Base-by-base conservation (phyloP, 768 basidiomycete species). In the Lactarius indigo region DNA sequence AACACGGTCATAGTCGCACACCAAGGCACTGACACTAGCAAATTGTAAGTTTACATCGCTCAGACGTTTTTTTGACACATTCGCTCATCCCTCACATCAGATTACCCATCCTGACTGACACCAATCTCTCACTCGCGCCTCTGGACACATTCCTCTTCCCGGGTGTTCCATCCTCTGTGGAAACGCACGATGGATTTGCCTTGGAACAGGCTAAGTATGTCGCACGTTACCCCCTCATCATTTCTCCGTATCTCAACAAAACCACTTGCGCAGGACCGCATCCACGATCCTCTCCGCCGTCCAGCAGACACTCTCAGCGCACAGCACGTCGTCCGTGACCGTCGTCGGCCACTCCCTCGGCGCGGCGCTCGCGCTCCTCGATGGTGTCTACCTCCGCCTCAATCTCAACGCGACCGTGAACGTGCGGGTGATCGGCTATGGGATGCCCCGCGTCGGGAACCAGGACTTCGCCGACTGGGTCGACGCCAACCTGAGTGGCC, bases 131-230 rank as follows among this genome's bases (percentile, higher is more conserved):
- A 65, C 70, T 78, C 62, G 65, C 65, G 5, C 68, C 57, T 5
- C 71, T 84, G 57, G 61, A 82, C 64, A 18, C 80, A 0, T 70
- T 76, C 1, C 77, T 85, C 9, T 87, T 87, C 76, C 84, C 84
- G 0, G 84, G 84, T 2, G 59, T 87, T 7, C 71, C 72, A 55
- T 78, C 80, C 5, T 61, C 69, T 15, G 75, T 87, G 2, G 12
- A 78, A 68, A 79, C 77, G 5, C 86, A 87, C 66, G 64, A 63
- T 35, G 86, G 86, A 1, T 87, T 87, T 67, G 72, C 63, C 15
- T 69, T 70, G 1, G 78, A 76, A 5, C 85, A 87, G 5, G 77
- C 81, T 5, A 65, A 58, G 85, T 85, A 70, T 33, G 78, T 65
- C n/a, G 5, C 26, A 30, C 9, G 9, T 23, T 1, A 57, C 28